These are phyloP conservation scores for Powellomyces hirtus DNA, from an alignment of 192 early-diverging fungal species.

Conservation along the genomic window DNA sequence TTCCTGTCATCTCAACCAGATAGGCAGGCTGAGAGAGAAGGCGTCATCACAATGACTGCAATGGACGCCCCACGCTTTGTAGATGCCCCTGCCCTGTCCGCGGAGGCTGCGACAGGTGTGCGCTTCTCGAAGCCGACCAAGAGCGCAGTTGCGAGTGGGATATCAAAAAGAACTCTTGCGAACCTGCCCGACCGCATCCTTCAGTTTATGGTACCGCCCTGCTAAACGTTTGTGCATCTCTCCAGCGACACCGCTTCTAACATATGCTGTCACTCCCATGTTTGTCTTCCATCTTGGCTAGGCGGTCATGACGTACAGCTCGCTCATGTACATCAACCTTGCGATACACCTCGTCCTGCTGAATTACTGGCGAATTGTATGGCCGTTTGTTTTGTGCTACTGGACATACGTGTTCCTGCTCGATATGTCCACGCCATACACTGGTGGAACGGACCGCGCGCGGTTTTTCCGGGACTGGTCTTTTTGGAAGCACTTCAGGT, in stretches of 20 bases:
- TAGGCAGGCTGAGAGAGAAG: too few species aligned
- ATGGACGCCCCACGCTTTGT: background rate
- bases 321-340: background rate
- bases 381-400: constrained; percentile 13
- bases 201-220: background rate
- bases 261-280: background rate
- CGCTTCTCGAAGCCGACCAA: background rate
- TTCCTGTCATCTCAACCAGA: too few species aligned
- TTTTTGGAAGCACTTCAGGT: constrained; percentile 17
- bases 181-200: background rate
- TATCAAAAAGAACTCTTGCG: background rate
- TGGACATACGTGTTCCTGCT: constrained; percentile 1
- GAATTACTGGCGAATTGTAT: constrained; percentile 8
- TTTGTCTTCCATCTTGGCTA: too few species aligned
- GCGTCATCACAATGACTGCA: too few species aligned
- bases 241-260: background rate
- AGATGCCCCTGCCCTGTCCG: background rate
- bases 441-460: constrained; percentile 18
- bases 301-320: background rate
- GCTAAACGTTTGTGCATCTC: background rate
- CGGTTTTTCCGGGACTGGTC: background rate
- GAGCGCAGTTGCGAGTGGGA: background rate
- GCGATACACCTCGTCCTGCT: background rate
- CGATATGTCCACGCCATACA: constrained; percentile 14
- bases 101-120: background rate